Evolutionary conservation across 2,329 filamentous ascomycete genomes (phyloP), one percentile per base, ranked within the genome.

Genomic region (Samsoniella hepiali): DNA sequence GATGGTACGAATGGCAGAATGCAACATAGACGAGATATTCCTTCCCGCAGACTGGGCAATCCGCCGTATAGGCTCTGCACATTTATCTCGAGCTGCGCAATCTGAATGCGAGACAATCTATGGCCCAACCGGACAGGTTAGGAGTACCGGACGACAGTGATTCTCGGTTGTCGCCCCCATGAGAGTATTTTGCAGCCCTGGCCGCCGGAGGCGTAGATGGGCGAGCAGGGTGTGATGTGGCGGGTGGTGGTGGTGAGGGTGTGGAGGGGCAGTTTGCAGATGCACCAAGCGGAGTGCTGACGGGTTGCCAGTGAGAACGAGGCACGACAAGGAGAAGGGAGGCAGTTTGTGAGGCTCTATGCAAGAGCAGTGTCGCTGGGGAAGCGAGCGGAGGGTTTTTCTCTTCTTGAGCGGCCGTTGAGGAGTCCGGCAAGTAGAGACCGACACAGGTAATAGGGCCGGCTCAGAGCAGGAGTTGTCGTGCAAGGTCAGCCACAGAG

Each of bases 1-100:
- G 82, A 67, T 80, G 81, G 66, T 79, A 83, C 56, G 77, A 70
- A 67, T 75, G 75, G 70, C 84, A 87, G 69, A 86, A 85, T 68
- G 80, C 77, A 75, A 86, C 80, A 77, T 81, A 86, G 71, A 84
- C 73, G 69, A 86, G 78, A 72, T 86, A 85, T 68, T 79, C 76
- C 75, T 84, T 85, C 77, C 83, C 79, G 78, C 84, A 86, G 70
- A 82, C 83, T 77, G 80, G 81, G 79, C 84, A 86, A 72, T 79
- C 75, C 71, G 81, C 80, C 69, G 76, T 79, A 75, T 85, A 75
- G 81, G 84, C 82, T 73, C 75, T 80, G 79, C 84, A 86, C 84
- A 86, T 86, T 80, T 84, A 85, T 77, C 60, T 62, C 60, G 60
- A 62, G 27, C 22, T 50, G 51, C 5, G 42, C 32, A 45, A 42